A percentile compares a stretch with the other conserved stretches of the same genome.
These are phyloP conservation scores for Picochlorum sp. DNA, from an alignment of 139 green algal species.

Conservation along the genomic window DNA sequence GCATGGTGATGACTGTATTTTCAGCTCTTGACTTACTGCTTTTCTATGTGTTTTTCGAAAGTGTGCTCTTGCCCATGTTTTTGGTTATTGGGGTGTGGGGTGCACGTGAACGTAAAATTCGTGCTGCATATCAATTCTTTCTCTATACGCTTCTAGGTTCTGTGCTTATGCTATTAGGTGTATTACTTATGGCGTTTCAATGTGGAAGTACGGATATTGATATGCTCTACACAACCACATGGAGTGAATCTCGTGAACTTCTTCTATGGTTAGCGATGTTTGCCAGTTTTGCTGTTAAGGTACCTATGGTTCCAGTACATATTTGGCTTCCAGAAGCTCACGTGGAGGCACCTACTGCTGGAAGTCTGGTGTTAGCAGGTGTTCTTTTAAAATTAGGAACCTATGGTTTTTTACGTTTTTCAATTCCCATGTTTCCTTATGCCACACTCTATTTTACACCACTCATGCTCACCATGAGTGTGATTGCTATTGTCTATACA, in stretches of 20 bases:
- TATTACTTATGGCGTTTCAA: conserved; percentile 50
- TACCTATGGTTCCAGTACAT: conserved; percentile 56
- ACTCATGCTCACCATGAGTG: conserved; percentile 50
- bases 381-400: conserved; percentile 57
- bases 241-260: conserved; percentile 36
- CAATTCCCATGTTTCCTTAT: conserved; percentile 54
- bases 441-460: conserved; percentile 52
- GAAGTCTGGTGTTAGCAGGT: conserved; percentile 55
- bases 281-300: conserved; percentile 58
- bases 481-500: conserved; percentile 55
- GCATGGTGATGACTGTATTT: conserved; percentile 49
- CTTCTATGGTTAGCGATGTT: conserved; percentile 51
- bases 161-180: conserved; percentile 42
- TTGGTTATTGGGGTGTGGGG: conserved; percentile 51
- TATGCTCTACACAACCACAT: conserved; percentile 34
- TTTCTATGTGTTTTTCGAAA: conserved; percentile 69
- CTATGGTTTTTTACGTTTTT: conserved; percentile 58
- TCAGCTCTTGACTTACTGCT: conserved; percentile 52
- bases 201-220: conserved; percentile 50
- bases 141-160: conserved; percentile 47
- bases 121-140: conserved; percentile 59
- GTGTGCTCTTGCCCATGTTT: conserved; percentile 60
- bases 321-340: conserved; percentile 63
- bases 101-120: conserved; percentile 49
- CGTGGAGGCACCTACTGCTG: conserved; percentile 56